A percentile compares a stretch with the other conserved stretches of the same genome.
Evolutionary conservation across 2,329 filamentous ascomycete species (phyloP).

Genomic region (Knoxdaviesia capensis): DNA sequence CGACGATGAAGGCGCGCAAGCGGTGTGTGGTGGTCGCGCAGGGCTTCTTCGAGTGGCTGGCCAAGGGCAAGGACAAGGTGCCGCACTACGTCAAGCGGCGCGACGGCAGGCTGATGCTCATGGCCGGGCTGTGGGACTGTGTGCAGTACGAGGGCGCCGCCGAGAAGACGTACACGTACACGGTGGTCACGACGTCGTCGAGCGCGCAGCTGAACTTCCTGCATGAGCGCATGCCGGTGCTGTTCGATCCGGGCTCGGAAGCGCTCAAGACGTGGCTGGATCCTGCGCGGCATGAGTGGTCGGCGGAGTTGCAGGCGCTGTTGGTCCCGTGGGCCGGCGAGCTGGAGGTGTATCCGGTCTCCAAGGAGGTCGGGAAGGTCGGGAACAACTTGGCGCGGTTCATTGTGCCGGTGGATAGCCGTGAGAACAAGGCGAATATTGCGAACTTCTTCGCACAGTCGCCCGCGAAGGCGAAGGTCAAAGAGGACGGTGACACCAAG

Average conservation of each 20-base stretch:
- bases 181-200: conserved; percentile 78
- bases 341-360: conserved; percentile 70
- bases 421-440: conserved; percentile 82
- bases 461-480: conserved; percentile 23
- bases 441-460: conserved; percentile 61
- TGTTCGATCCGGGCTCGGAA: conserved; percentile 58
- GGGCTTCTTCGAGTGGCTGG: conserved; percentile 94
- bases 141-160: conserved; percentile 39
- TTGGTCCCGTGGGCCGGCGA: conserved; percentile 64
- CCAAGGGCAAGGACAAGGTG: conserved; percentile 61
- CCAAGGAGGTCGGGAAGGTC: conserved; percentile 80
- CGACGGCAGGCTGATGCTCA: conserved; percentile 68
- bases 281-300: conserved; percentile 52
- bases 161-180: conserved; percentile 69
- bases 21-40: conserved; percentile 75
- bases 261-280: conserved; percentile 61
- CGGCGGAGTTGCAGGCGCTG: conserved; percentile 52
- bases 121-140: conserved; percentile 85
- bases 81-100: conserved; percentile 70
- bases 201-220: conserved; percentile 70
- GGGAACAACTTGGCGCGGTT: conserved; percentile 78
- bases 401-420: conserved; percentile 63
- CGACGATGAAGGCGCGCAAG: conserved; percentile 72
- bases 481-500: conserved; percentile 3
- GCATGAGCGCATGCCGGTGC: conserved; percentile 90